A percentile compares a stretch with the other conserved stretches of the same genome.
Evolutionary conservation across 805 yeast genomes (phyloP).

Genomic region (Candida sithepensis): DNA sequence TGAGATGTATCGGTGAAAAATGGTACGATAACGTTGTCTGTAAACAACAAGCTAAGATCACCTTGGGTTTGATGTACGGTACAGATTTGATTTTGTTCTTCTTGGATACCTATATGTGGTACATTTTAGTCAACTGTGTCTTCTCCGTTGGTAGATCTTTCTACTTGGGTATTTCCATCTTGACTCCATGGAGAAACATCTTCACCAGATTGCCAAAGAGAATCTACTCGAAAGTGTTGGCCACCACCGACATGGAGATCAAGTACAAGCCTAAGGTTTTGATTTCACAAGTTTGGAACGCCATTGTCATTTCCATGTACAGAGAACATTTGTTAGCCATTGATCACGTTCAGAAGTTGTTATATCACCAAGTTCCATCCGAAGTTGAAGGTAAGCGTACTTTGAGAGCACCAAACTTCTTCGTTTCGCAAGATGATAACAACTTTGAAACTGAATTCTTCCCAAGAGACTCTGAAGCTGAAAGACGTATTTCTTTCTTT

Average conservation of each 20-base stretch:
- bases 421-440: conserved; percentile 94
- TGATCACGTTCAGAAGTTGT: conserved; percentile 95
- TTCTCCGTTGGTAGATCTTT: conserved; percentile 97
- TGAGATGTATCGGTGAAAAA: conserved; percentile 95
- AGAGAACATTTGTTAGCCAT: conserved; percentile 97
- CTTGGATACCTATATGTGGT: conserved; percentile 99
- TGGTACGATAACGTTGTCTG: conserved; percentile 82
- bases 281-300: conserved; percentile 99
- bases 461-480: conserved; percentile 97
- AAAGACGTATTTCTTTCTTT: conserved; percentile 98
- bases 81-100: conserved; percentile 94
- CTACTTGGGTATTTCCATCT: conserved; percentile 96
- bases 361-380: conserved; percentile 97
- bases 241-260: conserved; percentile 98
- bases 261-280: conserved; percentile 98
- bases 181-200: conserved; percentile 99
- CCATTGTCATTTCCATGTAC: conserved; percentile 98
- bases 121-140: conserved; percentile 89
- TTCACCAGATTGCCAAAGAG: conserved; percentile 98
- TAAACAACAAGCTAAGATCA: conserved; percentile 81
- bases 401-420: conserved; percentile 97
- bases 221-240: conserved; percentile 95
- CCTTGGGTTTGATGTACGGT: conserved; percentile 86
- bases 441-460: conserved; percentile 94
- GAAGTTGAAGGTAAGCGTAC: conserved; percentile 98